phyloP scores from a whole-genome alignment of 345 rosid species.

The Dovyalis caffra region DNA sequence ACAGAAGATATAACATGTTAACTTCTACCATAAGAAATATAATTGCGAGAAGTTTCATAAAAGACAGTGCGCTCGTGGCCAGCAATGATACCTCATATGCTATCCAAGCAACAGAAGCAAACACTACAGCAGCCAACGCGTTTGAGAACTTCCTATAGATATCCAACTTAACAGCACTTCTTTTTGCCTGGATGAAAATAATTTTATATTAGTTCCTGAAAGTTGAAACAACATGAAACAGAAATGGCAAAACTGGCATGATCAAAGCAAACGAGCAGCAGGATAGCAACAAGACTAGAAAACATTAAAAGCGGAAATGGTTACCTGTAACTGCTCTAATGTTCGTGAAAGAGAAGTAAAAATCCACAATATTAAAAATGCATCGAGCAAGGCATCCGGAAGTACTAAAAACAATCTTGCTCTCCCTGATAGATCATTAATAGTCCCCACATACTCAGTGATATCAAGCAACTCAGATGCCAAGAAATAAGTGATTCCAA shows the following conservation, averaged over 20 bases:
- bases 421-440: slow-evolving; percentile 88
- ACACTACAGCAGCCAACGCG: slow-evolving; percentile 73
- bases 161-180: slow-evolving; percentile 83
- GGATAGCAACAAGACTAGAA: neutral
- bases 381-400: slow-evolving; percentile 92
- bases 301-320: neutral
- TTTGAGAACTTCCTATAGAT: slow-evolving; percentile 94
- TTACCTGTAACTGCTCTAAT: slow-evolving; percentile 86
- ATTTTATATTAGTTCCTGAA: neutral
- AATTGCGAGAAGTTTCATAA: neutral
- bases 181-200: slow-evolving; percentile 53
- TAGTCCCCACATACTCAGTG: slow-evolving; percentile 83
- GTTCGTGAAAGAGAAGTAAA: slow-evolving; percentile 85
- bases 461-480: slow-evolving; percentile 88
- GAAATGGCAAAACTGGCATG: neutral
- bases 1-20: neutral
- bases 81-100: slow-evolving; percentile 66
- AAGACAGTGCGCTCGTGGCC: neutral
- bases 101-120: slow-evolving; percentile 90
- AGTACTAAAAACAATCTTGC: slow-evolving; percentile 82
- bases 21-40: neutral
- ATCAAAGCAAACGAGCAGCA: neutral
- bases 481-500: slow-evolving; percentile 82
- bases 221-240: neutral
- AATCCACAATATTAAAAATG: slow-evolving; percentile 92